Conservation (phyloP, 306 rosid genomes). For the Trichosanthes cucumerina region DNA sequence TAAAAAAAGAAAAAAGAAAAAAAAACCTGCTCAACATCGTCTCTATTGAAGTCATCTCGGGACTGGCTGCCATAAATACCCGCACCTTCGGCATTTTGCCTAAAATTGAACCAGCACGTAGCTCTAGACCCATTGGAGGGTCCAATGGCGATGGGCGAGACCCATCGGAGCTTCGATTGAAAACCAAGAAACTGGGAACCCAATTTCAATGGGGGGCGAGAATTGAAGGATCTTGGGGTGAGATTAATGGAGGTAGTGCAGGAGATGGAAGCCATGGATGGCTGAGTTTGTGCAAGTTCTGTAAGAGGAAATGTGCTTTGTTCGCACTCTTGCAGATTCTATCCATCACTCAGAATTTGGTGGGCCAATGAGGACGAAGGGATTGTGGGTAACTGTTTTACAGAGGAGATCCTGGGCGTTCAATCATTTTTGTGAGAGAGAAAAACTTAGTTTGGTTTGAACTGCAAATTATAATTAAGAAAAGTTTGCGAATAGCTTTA, state of each 20-base stretch:
- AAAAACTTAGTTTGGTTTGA: no score
- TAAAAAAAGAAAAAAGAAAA: no score
- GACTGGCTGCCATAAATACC: slow-evolving; percentile 94
- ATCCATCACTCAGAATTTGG: slow-evolving; percentile 39
- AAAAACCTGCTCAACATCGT: slow-evolving; percentile 88
- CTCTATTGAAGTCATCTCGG: slow-evolving; percentile 82
- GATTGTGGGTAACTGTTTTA: background rate
- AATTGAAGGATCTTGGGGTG: slow-evolving; percentile 24
- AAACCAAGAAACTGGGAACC: slow-evolving; percentile 39
- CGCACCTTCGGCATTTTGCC: slow-evolving; percentile 87
- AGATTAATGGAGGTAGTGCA: slow-evolving; percentile 38
- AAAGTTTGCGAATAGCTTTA: no score
- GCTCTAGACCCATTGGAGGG: slow-evolving; percentile 74
- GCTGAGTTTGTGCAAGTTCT: slow-evolving; percentile 15
- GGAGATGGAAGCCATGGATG: slow-evolving; percentile 74
- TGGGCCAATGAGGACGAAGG: background rate
- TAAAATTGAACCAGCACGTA: slow-evolving; percentile 81
- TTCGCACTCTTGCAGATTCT: slow-evolving; percentile 13
- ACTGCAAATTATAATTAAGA: no score
- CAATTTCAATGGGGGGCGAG: slow-evolving; percentile 26
- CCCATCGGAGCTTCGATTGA: slow-evolving; percentile 26
- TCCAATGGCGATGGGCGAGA: slow-evolving; percentile 38
- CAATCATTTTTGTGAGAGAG: background rate
- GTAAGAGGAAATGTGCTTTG: background rate
- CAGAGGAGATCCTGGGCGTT: background rate